phyloP scores from a whole-genome alignment of 2,329 filamentous ascomycete genomes.

The Ambrosiella beaveri region DNA sequence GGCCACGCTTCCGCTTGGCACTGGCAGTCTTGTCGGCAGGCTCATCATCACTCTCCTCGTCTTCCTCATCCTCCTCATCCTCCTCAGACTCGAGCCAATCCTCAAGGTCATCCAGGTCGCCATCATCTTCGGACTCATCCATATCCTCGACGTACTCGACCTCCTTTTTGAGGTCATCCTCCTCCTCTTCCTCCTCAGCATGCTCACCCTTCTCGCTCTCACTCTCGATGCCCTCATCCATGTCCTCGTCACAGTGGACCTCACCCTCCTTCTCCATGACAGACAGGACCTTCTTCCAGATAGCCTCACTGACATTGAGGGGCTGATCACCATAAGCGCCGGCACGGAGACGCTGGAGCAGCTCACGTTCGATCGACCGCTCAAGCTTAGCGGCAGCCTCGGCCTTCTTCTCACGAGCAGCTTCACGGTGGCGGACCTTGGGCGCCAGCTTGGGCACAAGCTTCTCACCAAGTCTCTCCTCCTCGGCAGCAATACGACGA shows the following conservation, averaged over 20 bases:
- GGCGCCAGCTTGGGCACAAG: slow-evolving; percentile 79
- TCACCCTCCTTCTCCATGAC: slow-evolving; percentile 79
- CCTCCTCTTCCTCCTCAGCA: slow-evolving; percentile 80
- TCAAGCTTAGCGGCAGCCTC: slow-evolving; percentile 84
- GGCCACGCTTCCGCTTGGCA: slow-evolving; percentile 37
- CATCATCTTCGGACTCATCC: slow-evolving; percentile 67
- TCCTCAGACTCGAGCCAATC: slow-evolving; percentile 44
- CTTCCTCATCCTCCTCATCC: slow-evolving; percentile 40
- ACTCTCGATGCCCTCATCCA: slow-evolving; percentile 68
- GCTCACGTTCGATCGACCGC: slow-evolving; percentile 82
- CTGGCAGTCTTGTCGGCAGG: slow-evolving; percentile 40
- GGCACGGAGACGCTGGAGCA: slow-evolving; percentile 77
- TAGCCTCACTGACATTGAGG: slow-evolving; percentile 81
- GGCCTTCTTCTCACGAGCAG: slow-evolving; percentile 58
- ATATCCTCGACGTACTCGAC: slow-evolving; percentile 91
- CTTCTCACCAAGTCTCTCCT: slow-evolving; percentile 74
- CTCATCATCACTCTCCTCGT: slow-evolving; percentile 36
- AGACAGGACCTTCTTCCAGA: slow-evolving; percentile 94
- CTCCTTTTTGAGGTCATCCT: slow-evolving; percentile 60
- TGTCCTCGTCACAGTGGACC: slow-evolving; percentile 65
- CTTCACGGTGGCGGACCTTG: slow-evolving; percentile 66
- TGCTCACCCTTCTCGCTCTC: slow-evolving; percentile 52
- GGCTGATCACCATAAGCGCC: slow-evolving; percentile 91
- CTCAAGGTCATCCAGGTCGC: slow-evolving; percentile 73
- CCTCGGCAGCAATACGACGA: slow-evolving; percentile 70